Evolutionary conservation across 768 basidiomycete species (phyloP).

Genomic region (Asterophora lycoperdoides): DNA sequence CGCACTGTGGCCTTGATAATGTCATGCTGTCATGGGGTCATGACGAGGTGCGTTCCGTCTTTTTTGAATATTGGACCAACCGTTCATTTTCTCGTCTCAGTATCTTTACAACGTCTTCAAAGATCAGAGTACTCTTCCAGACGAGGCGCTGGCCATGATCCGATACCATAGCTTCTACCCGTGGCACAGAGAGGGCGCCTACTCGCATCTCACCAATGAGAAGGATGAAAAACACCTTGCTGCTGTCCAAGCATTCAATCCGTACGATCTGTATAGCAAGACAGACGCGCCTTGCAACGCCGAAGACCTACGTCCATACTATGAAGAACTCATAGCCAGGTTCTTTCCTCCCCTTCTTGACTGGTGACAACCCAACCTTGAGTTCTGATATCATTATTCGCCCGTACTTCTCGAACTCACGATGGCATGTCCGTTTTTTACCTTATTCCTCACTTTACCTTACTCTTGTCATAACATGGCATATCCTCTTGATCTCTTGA

Average conservation of each 20-base stretch:
- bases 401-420: neutral
- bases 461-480: too few species aligned
- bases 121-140: slow-evolving; percentile 75
- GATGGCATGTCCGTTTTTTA: neutral
- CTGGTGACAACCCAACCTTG: slow-evolving; percentile 50
- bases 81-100: slow-evolving; percentile 30
- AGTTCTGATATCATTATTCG: slow-evolving; percentile 1
- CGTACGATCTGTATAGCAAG: slow-evolving; percentile 93
- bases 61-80: neutral
- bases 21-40: slow-evolving; percentile 92
- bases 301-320: slow-evolving; percentile 74
- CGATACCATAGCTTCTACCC: slow-evolving; percentile 95
- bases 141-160: slow-evolving; percentile 86
- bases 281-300: slow-evolving; percentile 63
- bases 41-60: slow-evolving; percentile 62
- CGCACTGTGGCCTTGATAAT: slow-evolving; percentile 78
- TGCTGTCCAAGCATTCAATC: slow-evolving; percentile 86
- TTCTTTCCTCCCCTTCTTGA: slow-evolving; percentile 81
- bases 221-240: slow-evolving; percentile 60
- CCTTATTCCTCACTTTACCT: too few species aligned
- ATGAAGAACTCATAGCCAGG: slow-evolving; percentile 74
- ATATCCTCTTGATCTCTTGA: too few species aligned
- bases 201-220: slow-evolving; percentile 72
- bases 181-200: slow-evolving; percentile 89
- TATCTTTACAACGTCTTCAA: slow-evolving; percentile 84